Evolutionary conservation across 768 basidiomycete genomes (phyloP), one percentile per base, ranked within the genome.

Genomic region (Termitomyces sp.): DNA sequence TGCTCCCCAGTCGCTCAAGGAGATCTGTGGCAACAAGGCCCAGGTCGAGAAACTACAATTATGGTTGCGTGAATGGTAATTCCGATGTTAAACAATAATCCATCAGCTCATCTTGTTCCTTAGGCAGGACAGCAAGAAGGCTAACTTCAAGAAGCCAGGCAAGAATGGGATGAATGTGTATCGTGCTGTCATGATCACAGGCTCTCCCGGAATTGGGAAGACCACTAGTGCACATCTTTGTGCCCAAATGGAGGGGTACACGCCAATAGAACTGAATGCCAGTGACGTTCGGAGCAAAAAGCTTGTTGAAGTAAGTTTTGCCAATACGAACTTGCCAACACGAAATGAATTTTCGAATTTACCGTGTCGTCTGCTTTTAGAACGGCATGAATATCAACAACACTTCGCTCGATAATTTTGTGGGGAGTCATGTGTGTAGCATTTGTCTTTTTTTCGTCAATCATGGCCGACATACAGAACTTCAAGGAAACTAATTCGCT

Each of bases 281-380:
- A 96, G 94, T 70, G 97, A 98, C 64, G 80, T 90, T 1, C 77
- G 97, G 58, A 98, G 94, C 69, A 98, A 98, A 78, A 97, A 96
- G 71, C 83, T 99, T 38, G 86, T 98, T 23, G 95, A 98, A 82
- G 94, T 91, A 54, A 60, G 76, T 42, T 19, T 15, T 17, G 31
- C n/a, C 43, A 26, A 50, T 31, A 11, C 12, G n/a, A n/a, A n/a
- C n/a, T 15, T 17, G 31, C n/a, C 43, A 26, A 50, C 28, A 11
- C 12, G n/a, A 5, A 37, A 10, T 50, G 11, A n/a, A 28, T 19
- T 5, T 40, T 23, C 0, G 26, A 9, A 51, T 14, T 30, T 10
- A 45, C 17, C 15, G 17, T 15, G 3, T 21, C 44, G 33, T 5
- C 35, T 21, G 23, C 11, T 2, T 56, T 42, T 59, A 96, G 93